Evolutionary conservation across 1,284 basidiomycete genomes (phyloP), one percentile per base, ranked within the genome.

Genomic region (Cutaneotrichosporon sp.): DNA sequence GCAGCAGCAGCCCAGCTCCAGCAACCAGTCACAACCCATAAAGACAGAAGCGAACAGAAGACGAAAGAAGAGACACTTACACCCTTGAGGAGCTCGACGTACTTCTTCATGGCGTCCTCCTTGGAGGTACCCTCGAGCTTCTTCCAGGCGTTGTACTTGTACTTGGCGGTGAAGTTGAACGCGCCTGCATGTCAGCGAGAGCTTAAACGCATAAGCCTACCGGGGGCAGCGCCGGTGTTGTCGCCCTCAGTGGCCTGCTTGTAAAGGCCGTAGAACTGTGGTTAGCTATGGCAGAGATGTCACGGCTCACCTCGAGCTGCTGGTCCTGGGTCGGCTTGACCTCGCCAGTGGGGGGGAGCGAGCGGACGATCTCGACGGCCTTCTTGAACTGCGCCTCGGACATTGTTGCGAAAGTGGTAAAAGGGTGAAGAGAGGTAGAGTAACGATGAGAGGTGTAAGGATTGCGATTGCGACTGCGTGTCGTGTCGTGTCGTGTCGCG

Each of bases 191-290:
- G 38, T 21, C 8, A 30, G 9, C 8, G 10, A 15, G 15, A 18
- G 10, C 15, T 22, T 15, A 21, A 2, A 22, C 41, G 8, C 34
- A 18, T 22, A 42, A 35, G 63, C 68, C 48, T 46, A 67, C 69
- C 72, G 40, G 75, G 75, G 34, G 67, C 58, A 43, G 67, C 55
- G 41, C 62, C 64, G 55, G 64, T 69, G 67, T 51, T 49, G 66
- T 77, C 74, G 42, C 92, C 91, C 49, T 84, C 70, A 36, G 81
- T 90, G 41, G 82, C 90, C 80, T 93, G 90, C 80, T 96, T 97
- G 81, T 80, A 96, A 73, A 86, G 83, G 66, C 81, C 82, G 80
- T 97, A 96, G 80, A 94, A 94, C 91, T 94, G 68, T 10, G 4
- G 38, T 30, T 5, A 41, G 42, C n/a, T n/a, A n/a, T n/a, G n/a